Base-by-base conservation (phyloP, 257 asterid genomes). In the Echium plantagineum region DNA sequence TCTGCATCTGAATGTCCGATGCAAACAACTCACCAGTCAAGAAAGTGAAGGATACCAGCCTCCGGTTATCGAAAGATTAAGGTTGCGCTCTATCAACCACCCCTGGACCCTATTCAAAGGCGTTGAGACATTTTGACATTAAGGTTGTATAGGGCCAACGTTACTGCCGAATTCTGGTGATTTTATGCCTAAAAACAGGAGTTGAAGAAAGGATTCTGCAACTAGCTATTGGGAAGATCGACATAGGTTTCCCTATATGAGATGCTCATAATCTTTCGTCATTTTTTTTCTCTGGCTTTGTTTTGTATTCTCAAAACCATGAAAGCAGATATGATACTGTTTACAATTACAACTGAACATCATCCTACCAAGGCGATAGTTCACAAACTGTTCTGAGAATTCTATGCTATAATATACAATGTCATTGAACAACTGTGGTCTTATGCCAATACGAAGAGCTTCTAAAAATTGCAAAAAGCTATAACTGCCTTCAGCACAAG, bases 11-110 rank as follows among this genome's bases (percentile, higher is more conserved):
- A 72, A 9, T 69, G 65, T 65, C 38, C 66, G 59, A 47, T 62
- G 53, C 77, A 60, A 38, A 63, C 78, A 26, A 61, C 76, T 51
- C 85, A 72, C 38, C 58, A 52, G 24, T 55, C 83, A 24, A 75
- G 71, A 64, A 78, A 80, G 73, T 76, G 82, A 64, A 30, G 42
- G n/a, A 7, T 30, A 15, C 21, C 18, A 48, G 4, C 56, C 52
- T 35, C 32, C 32, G 9, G 21, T 21, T 32, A 52, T 20, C 19
- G 7, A 10, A 52, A 1, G 7, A 2, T 0, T 16, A 18, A 52
- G 21, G 20, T n/a, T 52, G 56, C 7, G 7, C 5, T 28, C 32
- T 28, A 28, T 28, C 32, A 1, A 24, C 1, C 26, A 24, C 32
- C 32, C 7, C 5, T 28, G 12, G 12, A 35, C 9, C 12, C 46